A percentile compares a stretch with the other conserved stretches of the same genome.
Conservation (phyloP, 345 rosid species). For the Rhodomyrtus tomentosa region DNA sequence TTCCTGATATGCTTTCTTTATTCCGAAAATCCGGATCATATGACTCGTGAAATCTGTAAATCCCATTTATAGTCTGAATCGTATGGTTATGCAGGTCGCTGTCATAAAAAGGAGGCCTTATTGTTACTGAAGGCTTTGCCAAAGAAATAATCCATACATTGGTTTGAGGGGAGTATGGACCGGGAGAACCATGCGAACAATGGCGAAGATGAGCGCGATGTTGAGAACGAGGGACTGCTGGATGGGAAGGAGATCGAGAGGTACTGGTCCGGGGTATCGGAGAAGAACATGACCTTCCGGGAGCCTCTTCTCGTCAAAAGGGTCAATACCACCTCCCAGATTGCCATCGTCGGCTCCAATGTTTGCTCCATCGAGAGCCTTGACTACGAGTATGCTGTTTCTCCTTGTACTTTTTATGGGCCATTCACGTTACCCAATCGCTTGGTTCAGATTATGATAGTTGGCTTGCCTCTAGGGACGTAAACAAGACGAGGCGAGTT, state of each 20-base stretch:
- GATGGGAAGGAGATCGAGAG: constrained; percentile 12
- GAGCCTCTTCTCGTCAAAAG: constrained; percentile 34
- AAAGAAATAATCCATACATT: neutral
- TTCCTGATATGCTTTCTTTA: neutral
- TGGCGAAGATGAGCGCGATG: constrained; percentile 9
- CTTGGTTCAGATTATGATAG: neutral
- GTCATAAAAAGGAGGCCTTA: neutral
- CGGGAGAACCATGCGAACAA: neutral
- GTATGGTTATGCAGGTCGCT: neutral
- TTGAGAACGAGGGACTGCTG: constrained; percentile 10
- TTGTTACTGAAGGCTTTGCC: neutral
- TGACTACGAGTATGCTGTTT: constrained; percentile 28
- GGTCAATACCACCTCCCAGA: constrained; percentile 32
- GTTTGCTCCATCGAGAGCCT: constrained; percentile 36
- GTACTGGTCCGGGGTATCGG: constrained; percentile 3
- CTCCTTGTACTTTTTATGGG: neutral
- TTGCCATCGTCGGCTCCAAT: constrained; percentile 38
- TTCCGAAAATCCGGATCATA: neutral
- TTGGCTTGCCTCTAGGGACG: neutral
- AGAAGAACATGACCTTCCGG: constrained; percentile 6
- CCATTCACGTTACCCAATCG: neutral
- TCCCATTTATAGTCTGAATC: neutral
- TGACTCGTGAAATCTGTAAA: neutral
- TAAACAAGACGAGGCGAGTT: neutral
- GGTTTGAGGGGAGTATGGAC: constrained; percentile 4